Evolutionary conservation across 352 stramenopile genomes (phyloP), one percentile per base, ranked within the genome.

Genomic region (Pythium sp.): DNA sequence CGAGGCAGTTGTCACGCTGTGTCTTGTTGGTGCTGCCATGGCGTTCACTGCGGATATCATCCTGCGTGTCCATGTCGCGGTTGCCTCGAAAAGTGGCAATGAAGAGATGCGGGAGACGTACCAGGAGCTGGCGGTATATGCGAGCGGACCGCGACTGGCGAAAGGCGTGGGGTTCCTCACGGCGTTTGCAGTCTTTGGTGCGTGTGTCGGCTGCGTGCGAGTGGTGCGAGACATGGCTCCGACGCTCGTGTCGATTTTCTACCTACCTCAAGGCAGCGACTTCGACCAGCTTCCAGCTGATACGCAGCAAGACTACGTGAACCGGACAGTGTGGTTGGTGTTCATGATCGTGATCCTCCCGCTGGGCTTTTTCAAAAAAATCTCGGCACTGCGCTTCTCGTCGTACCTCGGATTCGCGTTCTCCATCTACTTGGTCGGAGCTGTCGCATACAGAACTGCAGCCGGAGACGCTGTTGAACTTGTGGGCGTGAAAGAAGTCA

Each of bases 211-310:
- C 15, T 91, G 86, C 36, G 70, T 93, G 15, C 68, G 84, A 36
- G 83, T 93, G 46, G 82, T 92, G 43, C 78, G 81, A 28, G 86
- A 93, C 71, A 90, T 93, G 77, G 82, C 76, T 43, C 86, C 83
- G n/a, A 72, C 78, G 61, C 71, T 93, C 26, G 22, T 92, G 28
- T 66, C 75, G 32, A 64, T 83, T 12, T 58, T 82, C 12, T 80
- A 80, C 43, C 24, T 81, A n/a, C 63, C 58, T 2, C 47, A 12
- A 7, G 69, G 30, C 47, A 54, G 55, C 43, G 49, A 26, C 11
- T 76, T 79, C 72, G 56, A 80, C 15, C 20, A 71, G 9, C 38
- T 73, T 22, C 43, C 76, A n/a, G 18, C 51, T 7, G 59, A 70
- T 61, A 71, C 81, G 24, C 76, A 86, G 64, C 66, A 82, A 41